Evolutionary conservation across 768 basidiomycete genomes (phyloP), one percentile per base, ranked within the genome.

Genomic region (Tremella yokohamensis): DNA sequence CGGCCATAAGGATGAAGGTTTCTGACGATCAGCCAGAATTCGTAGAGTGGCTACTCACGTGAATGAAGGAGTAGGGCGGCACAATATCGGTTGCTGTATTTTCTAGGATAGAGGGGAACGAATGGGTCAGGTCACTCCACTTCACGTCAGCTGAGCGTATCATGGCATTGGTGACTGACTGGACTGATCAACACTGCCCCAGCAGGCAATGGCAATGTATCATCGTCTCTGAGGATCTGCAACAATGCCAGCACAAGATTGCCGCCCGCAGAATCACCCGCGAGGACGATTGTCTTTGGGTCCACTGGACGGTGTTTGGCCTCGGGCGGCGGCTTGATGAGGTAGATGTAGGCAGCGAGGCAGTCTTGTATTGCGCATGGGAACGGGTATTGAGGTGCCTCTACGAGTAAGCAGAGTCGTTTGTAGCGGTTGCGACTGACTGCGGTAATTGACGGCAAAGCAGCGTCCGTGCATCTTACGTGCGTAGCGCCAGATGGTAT

Each of bases 361-460:
- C 85, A 79, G 75, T 98, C 94, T 67, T 96, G 92, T 7, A 97
- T 77, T 0, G 87, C 89, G 63, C 78, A 80, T 0, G 94, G 94
- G 73, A 96, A 97, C 1, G 94, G 94, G 67, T 94, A 98, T 77
- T 97, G 94, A 0, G 94, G 94, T 13, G 93, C 88, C 60, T 76
- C 72, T 74, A 59, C 13, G 13, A 9, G 15, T 16, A 2, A 15
- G 48, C 19, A 26, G 4, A 20, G 1, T 8, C 15, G 34, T 50
- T 1, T 7, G 16, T 3, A 8, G 26, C 20, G 42, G 8, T 22
- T 8, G 8, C 34, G 18, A 53, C 62, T 55, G n/a, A 93, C 83
- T 44, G 26, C 87, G 84, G 54, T 77, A 76, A 56, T 80, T 77
- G 56, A 80, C 77, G 2, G 79, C 75, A 57, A 94, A 89, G 12